Base-by-base conservation (phyloP, 2,329 filamentous ascomycete genomes). In the Ophiocordyceps camponoti-saundersi region DNA sequence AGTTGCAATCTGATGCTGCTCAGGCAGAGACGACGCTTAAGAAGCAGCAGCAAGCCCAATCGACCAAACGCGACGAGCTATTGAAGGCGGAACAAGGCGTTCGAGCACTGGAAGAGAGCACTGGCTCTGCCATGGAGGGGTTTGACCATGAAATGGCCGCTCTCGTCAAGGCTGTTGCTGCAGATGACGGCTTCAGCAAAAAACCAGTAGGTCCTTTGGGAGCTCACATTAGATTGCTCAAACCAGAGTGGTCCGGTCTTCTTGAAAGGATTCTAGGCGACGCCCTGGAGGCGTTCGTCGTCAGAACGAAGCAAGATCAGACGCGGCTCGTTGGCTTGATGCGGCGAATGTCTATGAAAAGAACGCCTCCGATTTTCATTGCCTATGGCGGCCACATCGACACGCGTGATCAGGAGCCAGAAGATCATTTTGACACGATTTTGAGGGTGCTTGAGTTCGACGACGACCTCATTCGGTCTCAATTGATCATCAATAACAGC, bases 171-270 rank as follows among this genome's bases (percentile, higher is more conserved):
- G 73, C 72, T n/a, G 85, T 96, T 50, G 70, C 77, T 6, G 66
- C 69, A n/a, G 85, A 94, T 48, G 61, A 52, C 2, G 70, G 79
- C 0, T 96, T 93, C 57, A 66, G 69, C 22, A 67, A 75, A 42
- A 80, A 74, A 51, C 92, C 92, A 2, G 69, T 96, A 32, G 92
- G 92, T 0, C 92, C 92, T 0, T 69, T 96, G 15, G 92, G 89
- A 29, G 69, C 79, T 22, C 76, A 92, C 56, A 72, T 98, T 46
- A 80, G 79, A 53, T 67, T 98, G 22, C 66, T 79, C 34, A 80
- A 90, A 53, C 82, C 85, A 1, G 73, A 85, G 54, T 98, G 92
- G 92, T 83, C 82, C 1, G 74, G 77, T 1, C 79, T 94, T 42
- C 62, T 98, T 15, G 92, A 98, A 59, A 82, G 75, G 51, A 76